Conservation (phyloP, 2,329 filamentous ascomycete genomes). For the Pseudocercospora fijiensis region DNA sequence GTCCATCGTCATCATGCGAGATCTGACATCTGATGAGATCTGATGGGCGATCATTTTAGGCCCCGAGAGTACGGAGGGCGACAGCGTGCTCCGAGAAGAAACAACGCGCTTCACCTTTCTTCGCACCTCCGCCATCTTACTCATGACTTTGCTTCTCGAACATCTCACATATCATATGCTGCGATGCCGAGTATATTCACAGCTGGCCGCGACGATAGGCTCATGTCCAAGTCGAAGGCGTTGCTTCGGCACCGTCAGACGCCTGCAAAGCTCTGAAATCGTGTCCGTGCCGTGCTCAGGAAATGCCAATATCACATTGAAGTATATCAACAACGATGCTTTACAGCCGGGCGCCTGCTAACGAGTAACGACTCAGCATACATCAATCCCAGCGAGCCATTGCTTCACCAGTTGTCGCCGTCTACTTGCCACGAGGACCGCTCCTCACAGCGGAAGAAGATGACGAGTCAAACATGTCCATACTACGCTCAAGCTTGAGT, state of each 20-base stretch:
- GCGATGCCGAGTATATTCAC: background rate
- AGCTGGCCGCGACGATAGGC: background rate
- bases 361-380: conserved; percentile 16
- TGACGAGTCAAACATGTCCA: conserved; percentile 35
- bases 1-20: conserved; percentile 1
- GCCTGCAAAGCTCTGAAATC: background rate
- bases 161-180: background rate
- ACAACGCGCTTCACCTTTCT: background rate
- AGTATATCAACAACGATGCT: conserved; percentile 36
- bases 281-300: conserved; percentile 40
- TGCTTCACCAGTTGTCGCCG: conserved; percentile 20
- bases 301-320: conserved; percentile 45
- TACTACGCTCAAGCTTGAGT: conserved; percentile 41
- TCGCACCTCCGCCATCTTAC: background rate
- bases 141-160: background rate
- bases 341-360: background rate
- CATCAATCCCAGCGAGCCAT: conserved; percentile 26
- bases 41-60: background rate
- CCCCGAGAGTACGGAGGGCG: background rate
- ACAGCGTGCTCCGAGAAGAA: background rate
- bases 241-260: background rate
- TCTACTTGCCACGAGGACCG: conserved; percentile 49
- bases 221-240: background rate
- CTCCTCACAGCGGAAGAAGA: conserved; percentile 33
- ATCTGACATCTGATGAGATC: conserved; percentile 3